Evolutionary conservation across 2,329 filamentous ascomycete genomes (phyloP).

Genomic region (Pseudocercospora eumusae): DNA sequence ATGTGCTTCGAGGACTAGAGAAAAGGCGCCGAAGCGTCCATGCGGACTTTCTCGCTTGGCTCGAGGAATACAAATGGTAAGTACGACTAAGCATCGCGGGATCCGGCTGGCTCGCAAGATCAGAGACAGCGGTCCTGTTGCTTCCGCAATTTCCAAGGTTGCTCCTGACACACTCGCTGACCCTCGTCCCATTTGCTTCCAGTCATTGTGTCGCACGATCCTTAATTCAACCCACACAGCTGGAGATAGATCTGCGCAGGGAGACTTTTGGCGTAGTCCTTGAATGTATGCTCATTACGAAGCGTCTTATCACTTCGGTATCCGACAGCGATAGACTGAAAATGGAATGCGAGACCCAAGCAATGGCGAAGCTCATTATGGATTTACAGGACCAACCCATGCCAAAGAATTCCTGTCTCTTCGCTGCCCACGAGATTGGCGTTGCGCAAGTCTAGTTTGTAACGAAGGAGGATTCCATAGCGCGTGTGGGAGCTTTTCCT

Average conservation of each 20-base stretch:
- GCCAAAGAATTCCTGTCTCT: slow-evolving; percentile 35
- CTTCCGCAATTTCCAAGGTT: background rate
- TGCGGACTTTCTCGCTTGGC: slow-evolving; percentile 22
- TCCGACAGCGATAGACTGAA: slow-evolving; percentile 27
- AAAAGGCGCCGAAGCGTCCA: slow-evolving; percentile 23
- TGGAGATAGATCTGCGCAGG: slow-evolving; percentile 29
- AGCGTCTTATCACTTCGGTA: slow-evolving; percentile 29
- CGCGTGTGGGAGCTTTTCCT: slow-evolving; percentile 26
- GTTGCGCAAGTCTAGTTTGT: slow-evolving; percentile 28
- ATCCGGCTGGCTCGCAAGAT: background rate
- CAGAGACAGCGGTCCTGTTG: background rate
- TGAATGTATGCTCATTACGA: slow-evolving; percentile 30
- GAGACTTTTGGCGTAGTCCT: slow-evolving; percentile 31
- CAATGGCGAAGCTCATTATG: slow-evolving; percentile 35
- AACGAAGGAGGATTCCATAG: slow-evolving; percentile 31
- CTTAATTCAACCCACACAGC: slow-evolving; percentile 18
- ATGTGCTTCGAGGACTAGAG: slow-evolving; percentile 16
- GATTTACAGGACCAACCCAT: slow-evolving; percentile 34
- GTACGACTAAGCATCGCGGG: background rate
- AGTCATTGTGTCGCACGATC: slow-evolving; percentile 28
- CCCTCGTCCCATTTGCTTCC: background rate
- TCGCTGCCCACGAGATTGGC: slow-evolving; percentile 32
- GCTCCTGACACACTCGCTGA: background rate
- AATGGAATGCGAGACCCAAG: slow-evolving; percentile 38
- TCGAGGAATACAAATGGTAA: slow-evolving; percentile 32